phyloP scores from a whole-genome alignment of 257 asterid genomes.

The Solanum pennellii region DNA sequence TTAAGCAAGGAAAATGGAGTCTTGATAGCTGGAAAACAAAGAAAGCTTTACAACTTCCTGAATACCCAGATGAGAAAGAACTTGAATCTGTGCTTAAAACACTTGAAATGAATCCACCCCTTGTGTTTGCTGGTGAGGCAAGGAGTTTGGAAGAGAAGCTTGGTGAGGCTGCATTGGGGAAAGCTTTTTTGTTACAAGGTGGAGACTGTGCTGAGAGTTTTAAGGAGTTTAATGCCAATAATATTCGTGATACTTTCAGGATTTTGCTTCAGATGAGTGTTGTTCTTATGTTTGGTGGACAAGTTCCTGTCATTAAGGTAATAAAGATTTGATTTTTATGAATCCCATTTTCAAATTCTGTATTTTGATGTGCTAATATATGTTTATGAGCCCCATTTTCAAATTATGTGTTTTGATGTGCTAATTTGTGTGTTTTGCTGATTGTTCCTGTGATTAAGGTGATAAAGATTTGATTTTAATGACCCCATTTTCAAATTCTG shows the following conservation, averaged over 20 bases:
- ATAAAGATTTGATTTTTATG: not conserved
- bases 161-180: constrained; percentile 72
- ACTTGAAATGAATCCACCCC: constrained; percentile 56
- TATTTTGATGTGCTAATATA: not conserved
- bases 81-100: constrained; percentile 45
- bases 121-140: constrained; percentile 87
- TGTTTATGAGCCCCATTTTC: too few species aligned
- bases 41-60: constrained; percentile 75
- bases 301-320: constrained; percentile 78
- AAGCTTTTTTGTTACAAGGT: constrained; percentile 76
- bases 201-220: constrained; percentile 89
- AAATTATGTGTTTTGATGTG: too few species aligned
- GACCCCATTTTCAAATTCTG: too few species aligned
- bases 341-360: not conserved
- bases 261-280: constrained; percentile 74
- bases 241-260: constrained; percentile 72
- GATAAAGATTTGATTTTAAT: too few species aligned
- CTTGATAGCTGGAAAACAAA: constrained; percentile 56
- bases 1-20: constrained; percentile 27
- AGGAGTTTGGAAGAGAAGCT: constrained; percentile 69
- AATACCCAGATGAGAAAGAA: constrained; percentile 54
- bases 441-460: too few species aligned
- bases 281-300: constrained; percentile 79
- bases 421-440: too few species aligned
- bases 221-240: constrained; percentile 69